Evolutionary conservation across 2,329 filamentous ascomycete species (phyloP).

Genomic region (Curvularia hawaiiensis): DNA sequence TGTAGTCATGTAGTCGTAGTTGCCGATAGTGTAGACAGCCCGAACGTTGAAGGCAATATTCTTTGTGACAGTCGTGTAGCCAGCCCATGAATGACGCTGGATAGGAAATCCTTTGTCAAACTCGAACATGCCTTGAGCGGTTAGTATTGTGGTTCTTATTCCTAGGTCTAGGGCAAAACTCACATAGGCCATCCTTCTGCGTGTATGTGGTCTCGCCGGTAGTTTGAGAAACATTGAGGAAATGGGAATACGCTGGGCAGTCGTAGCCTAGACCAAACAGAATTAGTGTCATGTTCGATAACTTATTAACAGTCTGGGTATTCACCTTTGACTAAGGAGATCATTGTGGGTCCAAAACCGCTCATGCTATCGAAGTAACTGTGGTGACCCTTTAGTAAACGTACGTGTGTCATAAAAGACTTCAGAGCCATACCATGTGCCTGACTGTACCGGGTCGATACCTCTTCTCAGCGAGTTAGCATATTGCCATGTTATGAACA

Average conservation of each 20-base stretch:
- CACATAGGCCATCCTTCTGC: background rate
- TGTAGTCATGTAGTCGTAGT: constrained; percentile 3
- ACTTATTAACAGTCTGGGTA: background rate
- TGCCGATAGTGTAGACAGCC: background rate
- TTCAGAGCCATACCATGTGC: background rate
- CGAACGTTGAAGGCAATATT: background rate
- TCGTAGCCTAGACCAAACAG: background rate
- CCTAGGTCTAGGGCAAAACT: background rate
- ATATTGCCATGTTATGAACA: background rate
- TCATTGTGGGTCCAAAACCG: constrained; percentile 1
- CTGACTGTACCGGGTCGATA: constrained; percentile 1
- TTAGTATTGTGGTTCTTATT: background rate
- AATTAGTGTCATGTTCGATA: background rate
- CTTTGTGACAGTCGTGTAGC: background rate
- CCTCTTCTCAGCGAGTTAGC: background rate
- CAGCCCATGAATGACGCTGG: constrained; percentile 3
- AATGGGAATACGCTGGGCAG: constrained; percentile 1
- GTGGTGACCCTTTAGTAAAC: background rate
- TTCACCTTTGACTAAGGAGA: background rate
- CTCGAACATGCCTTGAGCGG: background rate
- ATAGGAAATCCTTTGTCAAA: constrained; percentile 1
- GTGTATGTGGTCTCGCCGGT: background rate
- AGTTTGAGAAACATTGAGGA: constrained; percentile 1
- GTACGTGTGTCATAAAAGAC: background rate
- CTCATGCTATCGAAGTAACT: constrained; percentile 1